Percentiles rank a stretch among this genome's conserved stretches.
Conservation (phyloP, 2,329 filamentous ascomycete genomes). For the Capronia americana region DNA sequence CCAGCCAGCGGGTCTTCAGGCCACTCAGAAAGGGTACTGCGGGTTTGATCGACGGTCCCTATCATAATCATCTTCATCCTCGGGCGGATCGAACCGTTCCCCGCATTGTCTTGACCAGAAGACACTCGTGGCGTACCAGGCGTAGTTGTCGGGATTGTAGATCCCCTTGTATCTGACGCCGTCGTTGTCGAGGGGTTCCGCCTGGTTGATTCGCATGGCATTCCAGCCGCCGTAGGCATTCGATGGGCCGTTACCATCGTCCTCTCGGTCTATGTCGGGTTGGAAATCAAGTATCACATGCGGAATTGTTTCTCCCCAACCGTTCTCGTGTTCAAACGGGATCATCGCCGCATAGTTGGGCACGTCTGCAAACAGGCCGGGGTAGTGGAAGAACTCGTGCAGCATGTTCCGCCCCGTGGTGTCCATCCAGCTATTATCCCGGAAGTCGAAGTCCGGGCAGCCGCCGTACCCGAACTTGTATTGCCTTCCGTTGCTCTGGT, state of each 20-base stretch:
- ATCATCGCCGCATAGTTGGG: neutral
- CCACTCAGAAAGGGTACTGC: neutral
- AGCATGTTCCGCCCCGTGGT: neutral
- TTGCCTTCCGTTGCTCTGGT: neutral
- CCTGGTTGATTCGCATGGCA: conserved; percentile 1
- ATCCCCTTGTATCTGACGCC: neutral
- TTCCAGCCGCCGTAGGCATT: conserved; percentile 1
- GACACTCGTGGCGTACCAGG: neutral
- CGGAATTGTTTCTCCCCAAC: neutral
- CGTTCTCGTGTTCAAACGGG: neutral
- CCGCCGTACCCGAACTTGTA: neutral
- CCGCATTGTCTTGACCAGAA: neutral
- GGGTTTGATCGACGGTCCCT: neutral
- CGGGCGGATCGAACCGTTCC: neutral
- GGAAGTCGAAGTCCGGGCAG: neutral
- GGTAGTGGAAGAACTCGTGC: neutral
- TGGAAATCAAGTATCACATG: neutral
- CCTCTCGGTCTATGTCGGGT: neutral
- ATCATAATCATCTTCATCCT: neutral
- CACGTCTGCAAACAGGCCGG: neutral
- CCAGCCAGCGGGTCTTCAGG: too few species aligned
- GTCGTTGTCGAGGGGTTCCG: neutral
- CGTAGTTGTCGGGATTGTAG: conserved; percentile 3
- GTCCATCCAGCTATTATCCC: neutral
- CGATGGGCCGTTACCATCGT: neutral